Percentiles rank a stretch among this genome's conserved stretches.
Conservation (phyloP, 495 filamentous ascomycete genomes). For the Sordaria brevicollis region DNA sequence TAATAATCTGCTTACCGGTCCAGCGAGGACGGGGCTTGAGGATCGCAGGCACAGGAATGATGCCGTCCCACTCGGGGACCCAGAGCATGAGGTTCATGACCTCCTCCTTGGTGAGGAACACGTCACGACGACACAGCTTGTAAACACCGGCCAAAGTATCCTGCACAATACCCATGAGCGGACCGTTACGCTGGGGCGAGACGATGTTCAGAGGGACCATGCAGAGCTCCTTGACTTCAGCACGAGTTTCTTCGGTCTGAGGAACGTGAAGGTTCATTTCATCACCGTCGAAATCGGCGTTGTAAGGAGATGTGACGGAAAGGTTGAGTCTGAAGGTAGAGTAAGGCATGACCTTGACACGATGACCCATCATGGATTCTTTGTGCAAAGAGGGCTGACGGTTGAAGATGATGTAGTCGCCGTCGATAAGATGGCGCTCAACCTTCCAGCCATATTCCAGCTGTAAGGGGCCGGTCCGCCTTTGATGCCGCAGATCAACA, state of each 20-base stretch:
- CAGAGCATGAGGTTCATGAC: slow-evolving; percentile 94
- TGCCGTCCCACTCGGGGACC: slow-evolving; percentile 95
- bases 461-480: slow-evolving; percentile 67
- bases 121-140: slow-evolving; percentile 88
- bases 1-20: slow-evolving; percentile 98
- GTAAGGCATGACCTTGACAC: slow-evolving; percentile 95
- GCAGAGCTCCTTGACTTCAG: slow-evolving; percentile 85
- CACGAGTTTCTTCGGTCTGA: slow-evolving; percentile 92
- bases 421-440: slow-evolving; percentile 88
- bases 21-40: slow-evolving; percentile 83
- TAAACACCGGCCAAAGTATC: slow-evolving; percentile 94
- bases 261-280: slow-evolving; percentile 99
- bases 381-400: slow-evolving; percentile 98
- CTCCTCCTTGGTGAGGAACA: slow-evolving; percentile 78
- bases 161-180: slow-evolving; percentile 99
- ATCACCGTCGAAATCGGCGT: slow-evolving; percentile 98
- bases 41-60: slow-evolving; percentile 85
- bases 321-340: slow-evolving; percentile 96
- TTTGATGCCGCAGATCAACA: slow-evolving; percentile 88
- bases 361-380: slow-evolving; percentile 99
- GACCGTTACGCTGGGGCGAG: slow-evolving; percentile 91
- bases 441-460: slow-evolving; percentile 98
- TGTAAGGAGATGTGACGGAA: slow-evolving; percentile 96
- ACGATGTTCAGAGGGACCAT: slow-evolving; percentile 97
- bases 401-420: slow-evolving; percentile 98